Conservation (phyloP, 768 basidiomycete genomes). For the Serendipita indica region DNA sequence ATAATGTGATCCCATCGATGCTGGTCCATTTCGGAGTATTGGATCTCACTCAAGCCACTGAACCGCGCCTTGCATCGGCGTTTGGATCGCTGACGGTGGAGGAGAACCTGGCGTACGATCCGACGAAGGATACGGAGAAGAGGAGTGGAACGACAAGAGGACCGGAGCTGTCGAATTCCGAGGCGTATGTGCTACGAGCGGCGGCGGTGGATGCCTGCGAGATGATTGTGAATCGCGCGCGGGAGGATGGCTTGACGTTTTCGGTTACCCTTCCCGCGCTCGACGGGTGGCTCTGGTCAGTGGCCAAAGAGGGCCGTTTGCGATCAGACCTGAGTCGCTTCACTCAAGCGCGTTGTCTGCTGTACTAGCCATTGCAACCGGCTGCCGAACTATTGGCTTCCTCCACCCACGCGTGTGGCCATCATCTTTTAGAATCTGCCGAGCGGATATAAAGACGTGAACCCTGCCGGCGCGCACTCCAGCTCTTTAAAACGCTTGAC, state of each 20-base stretch:
- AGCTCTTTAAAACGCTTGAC: too few relatives aligned
- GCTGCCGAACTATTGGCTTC: too few relatives aligned
- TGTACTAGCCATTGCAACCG: slow-evolving; percentile 1
- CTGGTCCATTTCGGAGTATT: slow-evolving; percentile 64
- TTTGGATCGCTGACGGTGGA: slow-evolving; percentile 9
- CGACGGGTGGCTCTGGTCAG: slow-evolving; percentile 71
- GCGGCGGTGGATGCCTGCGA: slow-evolving; percentile 71
- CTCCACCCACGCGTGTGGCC: too few relatives aligned
- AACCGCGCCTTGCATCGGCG: slow-evolving; percentile 39
- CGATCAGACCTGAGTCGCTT: slow-evolving; percentile 1
- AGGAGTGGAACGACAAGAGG: slow-evolving; percentile 20
- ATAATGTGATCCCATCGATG: slow-evolving; percentile 75
- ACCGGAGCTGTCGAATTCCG: slow-evolving; percentile 40
- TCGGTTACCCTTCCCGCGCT: slow-evolving; percentile 43
- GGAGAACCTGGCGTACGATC: neutral
- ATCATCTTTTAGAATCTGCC: too few relatives aligned
- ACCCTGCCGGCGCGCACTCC: too few relatives aligned
- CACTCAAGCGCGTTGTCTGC: neutral
- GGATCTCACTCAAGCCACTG: slow-evolving; percentile 31
- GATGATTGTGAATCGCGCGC: slow-evolving; percentile 43
- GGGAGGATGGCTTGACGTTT: slow-evolving; percentile 25
- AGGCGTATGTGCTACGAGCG: slow-evolving; percentile 61
- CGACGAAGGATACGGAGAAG: neutral
- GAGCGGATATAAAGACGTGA: too few relatives aligned
- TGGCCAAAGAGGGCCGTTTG: slow-evolving; percentile 45